phyloP scores from a whole-genome alignment of 805 yeast genomes.

The Schwanniomyces pseudopolymorphus region DNA sequence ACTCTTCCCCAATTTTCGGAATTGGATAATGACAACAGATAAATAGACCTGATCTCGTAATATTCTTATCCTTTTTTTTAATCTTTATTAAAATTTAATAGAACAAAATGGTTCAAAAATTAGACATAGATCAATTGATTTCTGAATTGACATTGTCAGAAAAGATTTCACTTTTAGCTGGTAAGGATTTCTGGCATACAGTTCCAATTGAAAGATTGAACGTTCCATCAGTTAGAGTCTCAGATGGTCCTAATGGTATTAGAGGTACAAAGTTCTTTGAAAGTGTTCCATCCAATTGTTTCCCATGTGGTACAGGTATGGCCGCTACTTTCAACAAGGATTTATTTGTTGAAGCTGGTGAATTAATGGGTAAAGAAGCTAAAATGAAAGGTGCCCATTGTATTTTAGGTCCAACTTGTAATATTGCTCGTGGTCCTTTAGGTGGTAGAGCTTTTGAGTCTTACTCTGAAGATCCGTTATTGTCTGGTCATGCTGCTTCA shows the following conservation, averaged over 20 bases:
- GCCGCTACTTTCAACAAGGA: constrained; percentile 57
- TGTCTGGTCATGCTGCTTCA: constrained; percentile 48
- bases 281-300: constrained; percentile 54
- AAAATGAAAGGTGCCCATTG: constrained; percentile 50
- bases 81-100: background rate
- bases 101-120: constrained; percentile 4
- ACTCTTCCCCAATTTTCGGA: too few relatives aligned
- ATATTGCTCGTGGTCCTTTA: constrained; percentile 56
- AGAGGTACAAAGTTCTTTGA: constrained; percentile 57
- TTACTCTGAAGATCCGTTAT: constrained; percentile 60
- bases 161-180: constrained; percentile 37
- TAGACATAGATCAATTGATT: constrained; percentile 30
- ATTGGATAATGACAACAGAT: background rate
- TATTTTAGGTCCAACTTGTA: constrained; percentile 40
- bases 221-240: constrained; percentile 48
- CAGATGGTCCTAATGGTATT: constrained; percentile 66
- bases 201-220: constrained; percentile 36
- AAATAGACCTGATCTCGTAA: background rate
- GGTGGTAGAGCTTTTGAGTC: constrained; percentile 67
- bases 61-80: background rate
- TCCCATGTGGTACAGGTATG: constrained; percentile 61
- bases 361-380: constrained; percentile 54
- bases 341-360: constrained; percentile 49
- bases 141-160: constrained; percentile 32
- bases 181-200: constrained; percentile 53